Conservation (phyloP, 768 basidiomycete genomes). For the Lactarius vividus region DNA sequence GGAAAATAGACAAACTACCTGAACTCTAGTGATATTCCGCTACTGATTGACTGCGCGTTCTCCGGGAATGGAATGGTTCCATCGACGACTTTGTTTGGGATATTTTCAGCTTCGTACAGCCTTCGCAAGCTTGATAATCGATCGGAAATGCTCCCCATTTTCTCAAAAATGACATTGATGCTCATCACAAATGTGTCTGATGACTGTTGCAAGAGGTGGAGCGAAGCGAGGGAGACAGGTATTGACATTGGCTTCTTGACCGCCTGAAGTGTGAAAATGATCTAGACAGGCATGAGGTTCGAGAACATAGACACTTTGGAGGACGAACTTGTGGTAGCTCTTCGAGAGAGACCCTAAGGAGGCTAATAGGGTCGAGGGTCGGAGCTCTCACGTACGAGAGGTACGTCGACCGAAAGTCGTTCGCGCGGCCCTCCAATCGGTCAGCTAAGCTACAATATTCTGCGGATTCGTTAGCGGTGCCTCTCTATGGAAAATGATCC, state of each 20-base stretch:
- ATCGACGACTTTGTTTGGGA: constrained; percentile 59
- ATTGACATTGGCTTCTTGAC: constrained; percentile 27
- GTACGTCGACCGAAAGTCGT: constrained; percentile 15
- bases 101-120: constrained; percentile 60
- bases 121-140: constrained; percentile 52
- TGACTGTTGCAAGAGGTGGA: constrained; percentile 56
- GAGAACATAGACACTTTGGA: neutral
- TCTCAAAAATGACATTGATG: constrained; percentile 48
- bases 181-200: constrained; percentile 47
- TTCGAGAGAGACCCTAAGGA: constrained; percentile 4
- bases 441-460: constrained; percentile 22
- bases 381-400: neutral
- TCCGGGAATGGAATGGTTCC: constrained; percentile 43
- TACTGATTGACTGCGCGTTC: constrained; percentile 18
- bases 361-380: neutral
- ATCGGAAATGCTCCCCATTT: constrained; percentile 54
- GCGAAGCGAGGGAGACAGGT: constrained; percentile 26
- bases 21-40: constrained; percentile 56
- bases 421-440: constrained; percentile 17
- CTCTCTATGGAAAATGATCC: constrained; percentile 39
- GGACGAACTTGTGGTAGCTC: constrained; percentile 26
- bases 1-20: constrained; percentile 37
- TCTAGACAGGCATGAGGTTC: constrained; percentile 8
- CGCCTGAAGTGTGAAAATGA: constrained; percentile 28
- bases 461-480: neutral